Conservation (phyloP, 2,329 filamentous ascomycete genomes). For the Fusarium sp. region DNA sequence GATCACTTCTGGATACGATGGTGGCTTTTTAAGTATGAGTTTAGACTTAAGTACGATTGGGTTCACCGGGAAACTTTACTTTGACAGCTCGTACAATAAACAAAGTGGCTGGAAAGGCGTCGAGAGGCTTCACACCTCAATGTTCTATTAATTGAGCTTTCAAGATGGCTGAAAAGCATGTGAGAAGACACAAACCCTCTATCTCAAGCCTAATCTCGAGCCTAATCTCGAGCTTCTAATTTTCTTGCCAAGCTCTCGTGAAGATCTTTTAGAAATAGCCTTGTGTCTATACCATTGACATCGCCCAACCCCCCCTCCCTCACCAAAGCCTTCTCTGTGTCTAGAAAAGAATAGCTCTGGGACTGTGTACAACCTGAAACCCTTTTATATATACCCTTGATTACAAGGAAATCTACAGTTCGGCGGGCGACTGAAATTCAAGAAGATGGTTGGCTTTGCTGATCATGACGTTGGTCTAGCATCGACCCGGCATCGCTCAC, state of each 20-base stretch:
- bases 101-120: slow-evolving; percentile 1
- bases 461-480: neutral
- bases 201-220: neutral
- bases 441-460: neutral
- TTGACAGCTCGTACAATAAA: neutral
- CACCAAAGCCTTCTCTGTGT: neutral
- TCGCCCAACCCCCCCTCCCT: neutral
- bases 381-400: neutral
- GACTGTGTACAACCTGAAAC: neutral
- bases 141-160: neutral
- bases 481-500: neutral
- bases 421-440: neutral
- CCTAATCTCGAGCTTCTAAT: no score
- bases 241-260: neutral
- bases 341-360: neutral
- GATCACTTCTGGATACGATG: neutral
- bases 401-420: neutral
- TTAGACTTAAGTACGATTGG: neutral
- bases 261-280: neutral
- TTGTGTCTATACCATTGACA: neutral
- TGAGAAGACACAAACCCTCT: neutral
- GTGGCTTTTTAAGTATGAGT: neutral
- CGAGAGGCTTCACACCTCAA: neutral
- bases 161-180: neutral
- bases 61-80: neutral